phyloP scores from a whole-genome alignment of 2,329 filamentous ascomycete genomes.

The Elsinoe necatrix region DNA sequence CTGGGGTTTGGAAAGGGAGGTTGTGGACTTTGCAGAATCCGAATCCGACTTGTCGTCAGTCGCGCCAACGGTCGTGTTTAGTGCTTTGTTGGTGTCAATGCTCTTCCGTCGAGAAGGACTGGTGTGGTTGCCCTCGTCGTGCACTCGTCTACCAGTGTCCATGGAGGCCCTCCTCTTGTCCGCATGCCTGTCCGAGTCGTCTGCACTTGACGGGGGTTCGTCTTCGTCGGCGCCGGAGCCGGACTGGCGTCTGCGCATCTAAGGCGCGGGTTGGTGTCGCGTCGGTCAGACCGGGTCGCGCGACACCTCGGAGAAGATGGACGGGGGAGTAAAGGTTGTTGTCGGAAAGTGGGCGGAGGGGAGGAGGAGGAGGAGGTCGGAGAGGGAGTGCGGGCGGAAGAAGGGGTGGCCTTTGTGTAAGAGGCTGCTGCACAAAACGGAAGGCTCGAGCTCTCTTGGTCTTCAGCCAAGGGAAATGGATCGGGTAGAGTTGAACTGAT shows the following conservation, averaged over 20 bases:
- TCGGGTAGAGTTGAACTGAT: slow-evolving; percentile 13
- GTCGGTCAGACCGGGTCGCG: slow-evolving; percentile 8
- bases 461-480: neutral
- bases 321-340: too few relatives aligned
- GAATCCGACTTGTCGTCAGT: neutral
- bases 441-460: slow-evolving; percentile 7
- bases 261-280: slow-evolving; percentile 16
- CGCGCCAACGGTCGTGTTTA: slow-evolving; percentile 5
- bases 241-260: slow-evolving; percentile 36
- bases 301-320: slow-evolving; percentile 6
- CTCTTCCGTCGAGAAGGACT: slow-evolving; percentile 3
- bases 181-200: slow-evolving; percentile 17
- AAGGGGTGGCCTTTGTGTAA: slow-evolving; percentile 1
- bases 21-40: slow-evolving; percentile 4
- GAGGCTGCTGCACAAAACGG: slow-evolving; percentile 13
- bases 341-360: slow-evolving; percentile 1
- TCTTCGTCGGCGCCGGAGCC: slow-evolving; percentile 35
- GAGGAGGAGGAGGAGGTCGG: neutral
- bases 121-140: slow-evolving; percentile 11
- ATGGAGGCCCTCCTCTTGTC: slow-evolving; percentile 15
- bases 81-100: slow-evolving; percentile 11
- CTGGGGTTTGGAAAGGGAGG: neutral
- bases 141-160: neutral
- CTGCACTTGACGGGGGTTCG: slow-evolving; percentile 21
- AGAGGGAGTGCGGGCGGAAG: slow-evolving; percentile 6